Percentiles rank a stretch among this genome's conserved stretches.
Conservation (phyloP, 805 yeast species). For the Dipodascus albidus region DNA sequence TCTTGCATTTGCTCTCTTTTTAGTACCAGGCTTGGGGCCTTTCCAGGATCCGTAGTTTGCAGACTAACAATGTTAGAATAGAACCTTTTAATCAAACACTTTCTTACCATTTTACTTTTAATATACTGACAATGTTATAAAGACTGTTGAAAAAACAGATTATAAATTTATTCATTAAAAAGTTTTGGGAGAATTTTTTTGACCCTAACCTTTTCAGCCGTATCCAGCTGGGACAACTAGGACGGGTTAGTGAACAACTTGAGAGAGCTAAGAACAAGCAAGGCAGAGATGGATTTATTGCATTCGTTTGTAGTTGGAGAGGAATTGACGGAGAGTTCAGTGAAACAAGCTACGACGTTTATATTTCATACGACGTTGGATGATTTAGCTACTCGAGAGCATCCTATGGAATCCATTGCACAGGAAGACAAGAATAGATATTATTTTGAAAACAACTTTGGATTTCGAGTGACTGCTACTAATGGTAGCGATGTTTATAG, state of each 20-base stretch:
- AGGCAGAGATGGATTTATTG: neutral
- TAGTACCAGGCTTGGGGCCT: slow-evolving; percentile 87
- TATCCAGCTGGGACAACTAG: neutral
- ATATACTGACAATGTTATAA: neutral
- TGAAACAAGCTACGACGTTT: too few relatives aligned
- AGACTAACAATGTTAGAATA: neutral
- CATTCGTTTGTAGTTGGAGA: neutral
- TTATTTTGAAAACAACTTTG: neutral
- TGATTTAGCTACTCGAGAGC: neutral
- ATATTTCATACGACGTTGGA: neutral
- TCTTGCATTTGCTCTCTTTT: slow-evolving; percentile 41
- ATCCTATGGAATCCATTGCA: too few relatives aligned
- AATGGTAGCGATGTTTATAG: neutral
- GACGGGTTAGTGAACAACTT: neutral
- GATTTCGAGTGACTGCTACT: neutral
- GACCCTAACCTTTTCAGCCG: neutral
- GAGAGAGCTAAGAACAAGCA: too few relatives aligned
- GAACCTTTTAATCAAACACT: neutral
- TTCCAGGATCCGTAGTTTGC: slow-evolving; percentile 42
- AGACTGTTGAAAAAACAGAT: neutral
- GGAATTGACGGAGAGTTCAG: neutral
- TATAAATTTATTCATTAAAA: neutral
- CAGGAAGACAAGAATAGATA: neutral
- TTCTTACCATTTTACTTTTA: neutral
- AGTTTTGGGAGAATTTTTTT: neutral